Evolutionary conservation across 768 basidiomycete species (phyloP).

Genomic region (Naematelia encephala): DNA sequence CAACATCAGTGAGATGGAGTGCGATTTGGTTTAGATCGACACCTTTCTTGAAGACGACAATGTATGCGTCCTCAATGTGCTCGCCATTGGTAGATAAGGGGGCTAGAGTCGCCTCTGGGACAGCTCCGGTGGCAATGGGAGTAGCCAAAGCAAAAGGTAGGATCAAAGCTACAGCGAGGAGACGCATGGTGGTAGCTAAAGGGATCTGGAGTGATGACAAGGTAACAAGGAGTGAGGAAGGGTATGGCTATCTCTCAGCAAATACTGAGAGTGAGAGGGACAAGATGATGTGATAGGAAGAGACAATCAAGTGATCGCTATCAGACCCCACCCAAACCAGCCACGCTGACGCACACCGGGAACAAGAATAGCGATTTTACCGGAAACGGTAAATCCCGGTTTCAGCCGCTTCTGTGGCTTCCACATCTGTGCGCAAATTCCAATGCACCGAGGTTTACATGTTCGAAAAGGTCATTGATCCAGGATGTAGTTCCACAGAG

Average conservation of each 20-base stretch:
- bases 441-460: background rate
- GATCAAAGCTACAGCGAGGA: conserved; percentile 25
- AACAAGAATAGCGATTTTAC: no score
- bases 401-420: no score
- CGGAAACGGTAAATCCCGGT: no score
- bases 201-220: no score
- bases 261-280: background rate
- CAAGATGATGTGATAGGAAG: background rate
- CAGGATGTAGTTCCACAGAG: no score
- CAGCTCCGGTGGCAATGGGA: conserved; percentile 24
- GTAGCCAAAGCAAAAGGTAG: conserved; percentile 31
- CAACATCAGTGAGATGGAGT: conserved; percentile 70
- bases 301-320: background rate
- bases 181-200: conserved; percentile 30
- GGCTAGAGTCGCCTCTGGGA: conserved; percentile 29
- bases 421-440: no score
- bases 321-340: background rate
- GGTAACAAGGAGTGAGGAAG: conserved; percentile 8
- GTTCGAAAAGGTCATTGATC: no score
- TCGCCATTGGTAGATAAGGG: conserved; percentile 41
- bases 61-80: conserved; percentile 70
- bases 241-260: background rate
- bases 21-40: conserved; percentile 59
- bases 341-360: background rate
- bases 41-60: conserved; percentile 79